Percentiles rank a stretch among this genome's conserved stretches.
These are phyloP conservation scores for Malus orientalis DNA, from an alignment of 306 rosid genomes.

Conservation along the genomic window DNA sequence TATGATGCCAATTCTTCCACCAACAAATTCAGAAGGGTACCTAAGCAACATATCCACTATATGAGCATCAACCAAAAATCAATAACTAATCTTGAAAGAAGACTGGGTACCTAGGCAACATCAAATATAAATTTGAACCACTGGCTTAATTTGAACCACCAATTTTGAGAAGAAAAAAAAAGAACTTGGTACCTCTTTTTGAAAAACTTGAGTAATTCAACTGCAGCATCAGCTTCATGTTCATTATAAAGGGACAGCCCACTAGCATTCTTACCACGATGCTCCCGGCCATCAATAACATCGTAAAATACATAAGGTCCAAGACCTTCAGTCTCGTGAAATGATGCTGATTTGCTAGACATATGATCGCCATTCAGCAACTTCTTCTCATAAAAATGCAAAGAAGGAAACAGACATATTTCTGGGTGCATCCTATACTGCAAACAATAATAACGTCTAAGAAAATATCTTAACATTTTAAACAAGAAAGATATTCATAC, in stretches of 20 bases:
- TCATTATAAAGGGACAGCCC: conserved; percentile 76
- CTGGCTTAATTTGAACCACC: background rate
- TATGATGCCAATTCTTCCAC: conserved; percentile 80
- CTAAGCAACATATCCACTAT: conserved; percentile 30
- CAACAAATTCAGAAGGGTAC: conserved; percentile 67
- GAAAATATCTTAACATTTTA: conserved; percentile 17
- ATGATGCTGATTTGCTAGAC: conserved; percentile 63
- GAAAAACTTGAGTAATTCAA: conserved; percentile 63
- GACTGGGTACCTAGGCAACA: conserved; percentile 21
- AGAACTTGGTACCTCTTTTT: conserved; percentile 42
- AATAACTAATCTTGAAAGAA: background rate
- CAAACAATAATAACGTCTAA: conserved; percentile 19
- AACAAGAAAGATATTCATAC: conserved; percentile 1
- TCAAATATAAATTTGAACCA: too few species aligned
- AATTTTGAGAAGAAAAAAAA: background rate
- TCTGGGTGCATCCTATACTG: conserved; percentile 99
- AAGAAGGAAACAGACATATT: conserved; percentile 83
- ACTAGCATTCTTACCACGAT: conserved; percentile 66
- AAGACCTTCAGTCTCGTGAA: conserved; percentile 65
- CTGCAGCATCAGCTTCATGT: conserved; percentile 87
- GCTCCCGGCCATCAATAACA: conserved; percentile 71
- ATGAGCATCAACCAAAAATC: conserved; percentile 16
- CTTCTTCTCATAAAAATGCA: conserved; percentile 82
- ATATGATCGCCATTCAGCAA: conserved; percentile 70
- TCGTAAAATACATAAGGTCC: conserved; percentile 89